A percentile compares a stretch with the other conserved stretches of the same genome.
Evolutionary conservation across 2,329 filamentous ascomycete genomes (phyloP).

Genomic region (Diaporthe sp.): DNA sequence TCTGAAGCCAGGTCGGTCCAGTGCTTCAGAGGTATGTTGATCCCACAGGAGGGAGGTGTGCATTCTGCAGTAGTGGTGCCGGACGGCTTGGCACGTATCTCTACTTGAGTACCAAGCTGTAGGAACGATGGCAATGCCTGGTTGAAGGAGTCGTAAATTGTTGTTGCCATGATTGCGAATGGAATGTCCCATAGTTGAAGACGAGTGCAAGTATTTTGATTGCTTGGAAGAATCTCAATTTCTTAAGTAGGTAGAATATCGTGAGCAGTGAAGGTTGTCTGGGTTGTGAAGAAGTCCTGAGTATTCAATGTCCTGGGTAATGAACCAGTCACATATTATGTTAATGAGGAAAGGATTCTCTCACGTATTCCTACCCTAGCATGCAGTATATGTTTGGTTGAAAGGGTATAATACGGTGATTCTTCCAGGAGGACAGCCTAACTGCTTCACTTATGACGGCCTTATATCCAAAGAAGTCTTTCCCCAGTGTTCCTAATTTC

Average conservation of each 20-base stretch:
- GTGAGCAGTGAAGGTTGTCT: background rate
- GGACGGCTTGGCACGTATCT: accelerated
- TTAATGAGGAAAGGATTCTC: background rate
- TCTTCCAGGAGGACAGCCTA: no score
- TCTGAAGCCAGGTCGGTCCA: background rate
- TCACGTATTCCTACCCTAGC: background rate
- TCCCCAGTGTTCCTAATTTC: no score
- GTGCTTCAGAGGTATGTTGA: background rate
- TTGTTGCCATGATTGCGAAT: background rate
- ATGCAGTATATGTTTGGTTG: no score
- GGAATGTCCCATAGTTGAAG: background rate
- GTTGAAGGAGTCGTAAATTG: background rate
- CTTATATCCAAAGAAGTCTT: no score
- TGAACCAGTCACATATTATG: background rate
- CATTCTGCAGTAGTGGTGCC: background rate
- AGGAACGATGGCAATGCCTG: background rate
- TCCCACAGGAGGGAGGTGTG: background rate
- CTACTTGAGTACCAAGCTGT: background rate
- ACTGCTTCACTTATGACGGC: no score
- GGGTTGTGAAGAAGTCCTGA: background rate
- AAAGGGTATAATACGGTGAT: no score
- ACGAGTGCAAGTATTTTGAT: background rate
- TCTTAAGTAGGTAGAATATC: background rate
- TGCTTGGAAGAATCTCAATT: background rate
- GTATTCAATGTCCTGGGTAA: background rate